Conservation (phyloP, 768 basidiomycete genomes). For the Basidioascus undulatus region DNA sequence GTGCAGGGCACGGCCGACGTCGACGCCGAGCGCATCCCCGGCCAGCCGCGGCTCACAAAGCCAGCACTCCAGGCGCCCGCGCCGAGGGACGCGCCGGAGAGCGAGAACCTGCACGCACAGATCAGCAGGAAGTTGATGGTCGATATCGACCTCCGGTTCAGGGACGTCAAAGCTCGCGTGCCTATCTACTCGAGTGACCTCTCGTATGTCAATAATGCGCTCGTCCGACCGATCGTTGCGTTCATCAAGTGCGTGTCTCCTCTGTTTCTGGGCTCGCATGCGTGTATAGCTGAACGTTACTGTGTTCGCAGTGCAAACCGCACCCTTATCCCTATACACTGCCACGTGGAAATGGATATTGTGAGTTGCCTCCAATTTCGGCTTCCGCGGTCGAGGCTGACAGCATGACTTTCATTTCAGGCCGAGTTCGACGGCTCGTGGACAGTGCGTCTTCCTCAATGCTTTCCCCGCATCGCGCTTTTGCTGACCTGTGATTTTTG, state of each 20-base stretch:
- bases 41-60: conserved; percentile 62
- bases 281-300: conserved; percentile 7
- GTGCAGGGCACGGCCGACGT: too few species aligned
- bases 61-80: conserved; percentile 58
- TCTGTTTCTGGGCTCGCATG: not conserved
- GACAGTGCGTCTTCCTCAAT: conserved; percentile 44
- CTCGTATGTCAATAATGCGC: conserved; percentile 73
- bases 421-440: conserved; percentile 84
- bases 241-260: conserved; percentile 47
- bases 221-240: conserved; percentile 85
- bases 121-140: conserved; percentile 24
- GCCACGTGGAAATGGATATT: conserved; percentile 58
- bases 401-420: conserved; percentile 1
- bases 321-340: conserved; percentile 82
- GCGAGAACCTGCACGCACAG: conserved; percentile 6
- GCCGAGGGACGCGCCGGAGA: conserved; percentile 18
- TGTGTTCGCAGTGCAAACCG: conserved; percentile 45
- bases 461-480: conserved; percentile 2
- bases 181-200: conserved; percentile 74
- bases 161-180: conserved; percentile 83
- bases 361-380: conserved; percentile 10
- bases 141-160: conserved; percentile 81
- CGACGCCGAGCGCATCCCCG: conserved; percentile 48
- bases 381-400: not conserved
- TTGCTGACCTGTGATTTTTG: conserved; percentile 8